Evolutionary conservation across 331 rosid genomes (phyloP).

Genomic region (Quercus tomentella): DNA sequence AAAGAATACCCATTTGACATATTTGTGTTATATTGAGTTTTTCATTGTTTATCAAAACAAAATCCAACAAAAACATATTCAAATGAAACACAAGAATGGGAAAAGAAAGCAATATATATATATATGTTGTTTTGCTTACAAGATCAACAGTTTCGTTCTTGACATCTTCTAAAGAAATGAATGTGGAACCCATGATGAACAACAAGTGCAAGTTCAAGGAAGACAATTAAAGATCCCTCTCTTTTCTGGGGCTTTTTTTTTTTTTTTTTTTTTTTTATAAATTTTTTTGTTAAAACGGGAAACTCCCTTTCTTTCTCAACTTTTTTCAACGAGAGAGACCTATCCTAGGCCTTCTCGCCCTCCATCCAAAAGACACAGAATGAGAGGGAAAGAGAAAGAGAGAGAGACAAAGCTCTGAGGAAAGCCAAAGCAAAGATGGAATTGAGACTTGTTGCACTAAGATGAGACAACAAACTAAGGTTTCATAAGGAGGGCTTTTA

Average conservation of each 20-base stretch:
- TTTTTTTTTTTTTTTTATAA: neutral
- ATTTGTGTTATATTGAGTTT: neutral
- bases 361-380: conserved; percentile 13
- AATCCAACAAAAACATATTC: neutral
- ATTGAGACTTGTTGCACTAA: neutral
- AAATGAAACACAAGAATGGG: neutral
- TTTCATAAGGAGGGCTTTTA: neutral
- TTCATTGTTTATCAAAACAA: neutral
- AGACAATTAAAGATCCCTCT: neutral
- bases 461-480: conserved; percentile 13
- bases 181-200: conserved; percentile 46
- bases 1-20: neutral
- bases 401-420: neutral
- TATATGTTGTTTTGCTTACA: conserved; percentile 33
- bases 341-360: conserved; percentile 10
- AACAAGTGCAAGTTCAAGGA: neutral
- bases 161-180: conserved; percentile 61
- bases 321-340: neutral
- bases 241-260: neutral
- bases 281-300: neutral
- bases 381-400: conserved; percentile 25
- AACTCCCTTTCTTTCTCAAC: conserved; percentile 5
- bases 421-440: neutral
- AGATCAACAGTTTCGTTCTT: conserved; percentile 68
- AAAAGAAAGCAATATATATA: no score